These are phyloP conservation scores for Pythium apleroticum DNA, from an alignment of 352 stramenopile genomes.

Conservation along the genomic window DNA sequence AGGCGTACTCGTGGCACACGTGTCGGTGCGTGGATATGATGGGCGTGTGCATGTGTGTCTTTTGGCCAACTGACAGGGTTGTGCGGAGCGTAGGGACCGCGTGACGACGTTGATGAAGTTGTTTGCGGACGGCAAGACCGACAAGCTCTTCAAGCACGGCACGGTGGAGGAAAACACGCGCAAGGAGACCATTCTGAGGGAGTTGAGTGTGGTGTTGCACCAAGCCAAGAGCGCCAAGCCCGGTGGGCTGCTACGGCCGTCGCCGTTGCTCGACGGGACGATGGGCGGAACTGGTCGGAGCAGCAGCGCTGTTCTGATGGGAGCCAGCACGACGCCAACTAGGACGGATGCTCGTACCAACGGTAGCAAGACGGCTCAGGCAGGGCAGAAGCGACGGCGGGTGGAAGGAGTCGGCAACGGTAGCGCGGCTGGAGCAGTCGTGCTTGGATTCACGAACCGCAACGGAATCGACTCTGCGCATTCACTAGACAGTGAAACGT, in stretches of 20 bases:
- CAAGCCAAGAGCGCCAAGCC: constrained; percentile 47
- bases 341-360: not conserved
- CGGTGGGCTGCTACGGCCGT: constrained; percentile 1
- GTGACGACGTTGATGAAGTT: constrained; percentile 79
- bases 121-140: constrained; percentile 74
- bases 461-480: not conserved
- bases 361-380: constrained; percentile 2
- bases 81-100: constrained; percentile 42
- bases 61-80: not conserved
- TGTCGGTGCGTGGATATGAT: constrained; percentile 47
- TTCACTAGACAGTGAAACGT: constrained; percentile 40
- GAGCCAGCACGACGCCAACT: not conserved
- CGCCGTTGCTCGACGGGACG: constrained; percentile 17
- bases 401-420: not conserved
- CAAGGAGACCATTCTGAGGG: constrained; percentile 66
- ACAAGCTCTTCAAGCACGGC: constrained; percentile 84
- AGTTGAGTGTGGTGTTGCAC: constrained; percentile 53
- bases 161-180: constrained; percentile 63
- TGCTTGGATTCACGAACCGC: constrained; percentile 19
- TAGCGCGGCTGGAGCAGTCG: not conserved
- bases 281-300: not conserved
- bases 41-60: not conserved
- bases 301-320: not conserved
- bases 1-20: constrained; percentile 81
- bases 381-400: constrained; percentile 8